Base-by-base conservation (phyloP, 257 asterid species). In the Echites panduratus region DNA sequence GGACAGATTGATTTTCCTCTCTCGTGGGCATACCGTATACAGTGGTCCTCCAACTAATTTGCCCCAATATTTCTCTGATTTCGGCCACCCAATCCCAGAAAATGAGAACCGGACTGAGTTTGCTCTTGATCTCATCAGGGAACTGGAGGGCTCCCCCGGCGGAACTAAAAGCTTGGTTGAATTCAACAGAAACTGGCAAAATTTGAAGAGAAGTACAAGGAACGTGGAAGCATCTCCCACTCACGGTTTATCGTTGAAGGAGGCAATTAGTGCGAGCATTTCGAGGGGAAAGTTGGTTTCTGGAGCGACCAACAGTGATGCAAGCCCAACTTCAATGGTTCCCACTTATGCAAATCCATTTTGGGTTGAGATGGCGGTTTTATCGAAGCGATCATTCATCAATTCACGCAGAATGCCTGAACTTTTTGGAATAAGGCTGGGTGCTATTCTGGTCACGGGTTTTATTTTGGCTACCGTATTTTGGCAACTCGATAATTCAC, bases 371-470 rank as follows among this genome's bases (percentile, higher is more conserved):
- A 68, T 82, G 48, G 79, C 79, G 0, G 85, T 80, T 16, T 45
- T 85, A 2, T 75, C 87, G 0, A 80, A 68, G 17, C 71, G 89
- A 13, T 73, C 86, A 0, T 72, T 82, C 69, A 78, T 72, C n/a
- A 82, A 85, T 48, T 82, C 89, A 9, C 66, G 77, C 26, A 70
- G 89, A 11, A 75, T 81, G 76, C 87, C 85, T 3, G 89, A 82
- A 70, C 68, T 82, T 4, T 78, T 85, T 4, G 85, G 69, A 0
- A 73, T 74, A 10, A 78, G 89, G 0, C 72, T 85, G 1, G 87
- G 82, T 35, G 85, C 87, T 0, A 84, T 78, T 7, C 9, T 82
- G 54, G 63, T 85, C 4, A 85, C 89, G 0, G 89, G 89, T 8
- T 74, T 80, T 35, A 75, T 85, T 32, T 76, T 85, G 24, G 85